Base-by-base conservation (phyloP, 73 alveolate genomes). In the Paramecium primaurelia region DNA sequence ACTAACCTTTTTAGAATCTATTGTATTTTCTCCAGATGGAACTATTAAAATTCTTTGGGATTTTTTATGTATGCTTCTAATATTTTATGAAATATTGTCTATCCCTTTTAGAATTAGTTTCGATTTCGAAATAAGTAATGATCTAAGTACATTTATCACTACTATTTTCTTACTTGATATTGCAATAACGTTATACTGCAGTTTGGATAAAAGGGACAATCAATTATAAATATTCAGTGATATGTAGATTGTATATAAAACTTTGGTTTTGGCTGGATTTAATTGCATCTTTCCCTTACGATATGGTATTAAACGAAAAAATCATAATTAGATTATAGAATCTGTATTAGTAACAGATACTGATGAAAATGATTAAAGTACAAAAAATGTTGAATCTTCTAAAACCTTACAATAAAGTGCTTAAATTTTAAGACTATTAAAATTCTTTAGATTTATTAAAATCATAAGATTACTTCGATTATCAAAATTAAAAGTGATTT, bases 241-340 rank as follows among this genome's bases (percentile, higher is more conserved):
- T 95, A 25, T 37, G 59, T 51, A 6, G n/a, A 30, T 58, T 84
- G 30, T 95, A 95, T 73, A 34, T 95, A n/a, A 95, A 85, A 86
- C 18, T 80, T 14, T 95, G 97, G 96, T 95, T 95, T 32, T 73
- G 95, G 92, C 16, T 95, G 14, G 98, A 73, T 58, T 40, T 89
- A 1, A 25, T 73, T 71, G 71, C 97, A 32, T 88, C 96, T 22
- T 59, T 95, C 73, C 95, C 94, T 26, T 64, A 77, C 64, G 88
- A 88, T 92, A 64, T 64, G 84, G 84, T 64, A 54, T 54, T 54
- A 54, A 54, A 54, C 10, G 32, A 54, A 26, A 26, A 32, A 64
- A 64, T 64, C 47, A 32, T 64, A 34, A 64, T 25, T 34, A 64
- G 84, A 64, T 64, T 7, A 34, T 64, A 9, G 84, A 64, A 32